Percentiles rank a stretch among this genome's conserved stretches.
Evolutionary conservation across 495 filamentous ascomycete species (phyloP).

Genomic region (Oidiodendron maius): DNA sequence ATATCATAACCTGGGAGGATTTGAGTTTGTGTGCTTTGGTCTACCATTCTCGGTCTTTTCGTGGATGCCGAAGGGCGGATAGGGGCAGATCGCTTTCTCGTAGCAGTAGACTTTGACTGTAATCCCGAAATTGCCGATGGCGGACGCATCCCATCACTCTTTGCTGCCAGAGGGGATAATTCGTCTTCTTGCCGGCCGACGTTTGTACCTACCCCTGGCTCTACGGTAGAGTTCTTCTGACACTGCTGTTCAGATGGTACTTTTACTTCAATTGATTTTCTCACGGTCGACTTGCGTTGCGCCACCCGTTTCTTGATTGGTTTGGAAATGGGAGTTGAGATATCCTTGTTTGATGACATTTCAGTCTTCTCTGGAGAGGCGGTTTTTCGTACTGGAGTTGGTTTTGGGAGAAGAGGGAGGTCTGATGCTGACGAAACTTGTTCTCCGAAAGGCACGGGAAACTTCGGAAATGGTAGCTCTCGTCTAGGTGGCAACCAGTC

Average conservation of each 20-base stretch:
- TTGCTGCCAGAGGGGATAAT: conserved; percentile 15
- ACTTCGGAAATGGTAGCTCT: conserved; percentile 28
- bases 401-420: conserved; percentile 5
- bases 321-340: conserved; percentile 2
- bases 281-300: conserved; percentile 1
- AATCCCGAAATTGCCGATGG: conserved; percentile 10
- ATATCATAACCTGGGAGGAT: conserved; percentile 3
- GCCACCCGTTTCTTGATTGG: conserved; percentile 15
- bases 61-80: conserved; percentile 6
- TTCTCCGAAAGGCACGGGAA: neutral
- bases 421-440: conserved; percentile 1
- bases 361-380: neutral
- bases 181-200: conserved; percentile 1
- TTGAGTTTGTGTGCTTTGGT: conserved; percentile 21
- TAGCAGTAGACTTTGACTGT: conserved; percentile 13
- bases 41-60: conserved; percentile 22
- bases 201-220: neutral
- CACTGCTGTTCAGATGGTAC: neutral
- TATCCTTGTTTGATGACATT: neutral
- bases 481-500: conserved; percentile 27
- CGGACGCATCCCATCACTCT: conserved; percentile 9
- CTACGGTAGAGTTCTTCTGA: neutral
- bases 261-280: neutral
- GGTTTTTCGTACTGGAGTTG: conserved; percentile 2
- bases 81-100: conserved; percentile 12